A percentile compares a stretch with the other conserved stretches of the same genome.
Evolutionary conservation across 2,329 filamentous ascomycete species (phyloP).

Genomic region (Metarhizium brunneum): DNA sequence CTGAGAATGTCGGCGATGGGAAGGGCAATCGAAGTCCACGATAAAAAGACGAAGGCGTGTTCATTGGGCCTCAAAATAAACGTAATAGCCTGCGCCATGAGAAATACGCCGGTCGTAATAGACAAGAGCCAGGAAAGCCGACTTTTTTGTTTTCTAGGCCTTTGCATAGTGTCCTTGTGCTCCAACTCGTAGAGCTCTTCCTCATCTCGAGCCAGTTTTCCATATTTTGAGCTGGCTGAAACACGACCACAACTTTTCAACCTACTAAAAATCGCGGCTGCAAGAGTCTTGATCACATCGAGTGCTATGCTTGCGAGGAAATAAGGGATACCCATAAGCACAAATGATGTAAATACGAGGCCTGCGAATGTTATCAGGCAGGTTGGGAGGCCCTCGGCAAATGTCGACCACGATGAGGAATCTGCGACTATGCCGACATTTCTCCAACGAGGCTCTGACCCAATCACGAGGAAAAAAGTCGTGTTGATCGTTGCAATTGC

Average conservation of each 20-base stretch:
- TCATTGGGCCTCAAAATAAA: conserved; percentile 19
- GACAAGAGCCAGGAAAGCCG: too few species aligned
- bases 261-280: too few species aligned
- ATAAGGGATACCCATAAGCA: too few species aligned
- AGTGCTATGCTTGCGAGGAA: too few species aligned
- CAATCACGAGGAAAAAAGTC: conserved; percentile 21
- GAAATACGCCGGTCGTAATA: too few species aligned
- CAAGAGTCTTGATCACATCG: too few species aligned
- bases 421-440: conserved; percentile 16
- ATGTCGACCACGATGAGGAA: conserved; percentile 13
- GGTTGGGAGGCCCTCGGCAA: conserved; percentile 16
- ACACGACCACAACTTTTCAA: too few species aligned
- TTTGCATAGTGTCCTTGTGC: too few species aligned
- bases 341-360: conserved; percentile 4
- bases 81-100: neutral
- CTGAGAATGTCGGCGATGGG: conserved; percentile 24
- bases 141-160: too few species aligned
- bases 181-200: too few species aligned
- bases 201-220: too few species aligned
- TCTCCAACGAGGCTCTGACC: conserved; percentile 20
- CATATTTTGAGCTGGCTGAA: too few species aligned
- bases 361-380: conserved; percentile 5
- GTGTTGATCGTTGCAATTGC: conserved; percentile 14
- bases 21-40: conserved; percentile 23
- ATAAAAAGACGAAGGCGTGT: conserved; percentile 22